phyloP scores from a whole-genome alignment of 2,329 filamentous ascomycete genomes.

The Moelleriella libera region DNA sequence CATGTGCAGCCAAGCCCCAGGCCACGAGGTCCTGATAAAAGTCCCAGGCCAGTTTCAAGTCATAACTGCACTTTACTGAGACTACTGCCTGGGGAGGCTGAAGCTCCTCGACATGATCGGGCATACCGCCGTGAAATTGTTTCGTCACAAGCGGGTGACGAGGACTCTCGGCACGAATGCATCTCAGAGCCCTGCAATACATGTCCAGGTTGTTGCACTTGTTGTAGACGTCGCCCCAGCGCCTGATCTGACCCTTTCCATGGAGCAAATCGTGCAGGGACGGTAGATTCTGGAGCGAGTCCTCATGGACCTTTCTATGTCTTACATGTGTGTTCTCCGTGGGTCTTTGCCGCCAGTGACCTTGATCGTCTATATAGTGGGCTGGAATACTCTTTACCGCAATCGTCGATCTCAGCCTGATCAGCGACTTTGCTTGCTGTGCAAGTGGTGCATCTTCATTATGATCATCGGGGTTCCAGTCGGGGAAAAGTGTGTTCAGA shows the following conservation, averaged over 20 bases:
- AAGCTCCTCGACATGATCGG: constrained; percentile 9
- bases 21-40: constrained; percentile 2
- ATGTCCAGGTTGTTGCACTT: constrained; percentile 9
- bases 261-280: constrained; percentile 9
- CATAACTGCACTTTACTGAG: neutral
- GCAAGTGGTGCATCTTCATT: constrained; percentile 18
- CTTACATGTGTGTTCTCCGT: constrained; percentile 2
- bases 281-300: constrained; percentile 16
- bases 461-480: constrained; percentile 11
- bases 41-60: constrained; percentile 1
- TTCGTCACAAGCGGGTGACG: neutral
- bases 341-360: neutral
- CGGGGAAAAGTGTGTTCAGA: constrained; percentile 11
- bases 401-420: constrained; percentile 9
- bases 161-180: neutral
- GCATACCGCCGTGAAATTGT: constrained; percentile 5
- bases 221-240: constrained; percentile 3
- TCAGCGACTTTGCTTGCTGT: constrained; percentile 5
- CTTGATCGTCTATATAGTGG: neutral
- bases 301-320: constrained; percentile 12
- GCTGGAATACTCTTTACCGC: neutral
- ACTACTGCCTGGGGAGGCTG: constrained; percentile 2
- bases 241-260: neutral
- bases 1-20: constrained; percentile 3
- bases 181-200: constrained; percentile 4